Evolutionary conservation across 2,329 filamentous ascomycete species (phyloP).

Genomic region (Epichloe coenophiala): DNA sequence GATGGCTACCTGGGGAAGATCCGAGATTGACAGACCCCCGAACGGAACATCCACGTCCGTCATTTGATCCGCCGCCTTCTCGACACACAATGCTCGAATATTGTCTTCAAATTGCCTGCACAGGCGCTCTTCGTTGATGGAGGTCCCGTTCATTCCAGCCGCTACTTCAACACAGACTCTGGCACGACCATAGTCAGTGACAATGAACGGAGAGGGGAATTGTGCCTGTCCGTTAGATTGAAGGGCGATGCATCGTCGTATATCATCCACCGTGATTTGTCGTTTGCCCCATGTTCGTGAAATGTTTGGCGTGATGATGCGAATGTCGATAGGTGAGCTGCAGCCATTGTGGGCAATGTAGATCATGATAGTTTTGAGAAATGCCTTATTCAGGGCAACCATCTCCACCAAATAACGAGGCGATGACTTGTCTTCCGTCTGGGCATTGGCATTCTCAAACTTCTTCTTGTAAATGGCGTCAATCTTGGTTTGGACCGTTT

Average conservation of each 20-base stretch:
- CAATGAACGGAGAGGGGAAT: slow-evolving; percentile 24
- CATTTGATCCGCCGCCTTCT: slow-evolving; percentile 17
- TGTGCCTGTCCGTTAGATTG: slow-evolving; percentile 25
- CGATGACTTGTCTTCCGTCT: slow-evolving; percentile 19
- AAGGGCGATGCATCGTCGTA: slow-evolving; percentile 54
- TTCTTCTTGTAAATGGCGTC: slow-evolving; percentile 18
- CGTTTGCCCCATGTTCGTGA: slow-evolving; percentile 62
- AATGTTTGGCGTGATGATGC: slow-evolving; percentile 45
- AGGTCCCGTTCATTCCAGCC: slow-evolving; percentile 19
- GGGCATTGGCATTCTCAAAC: slow-evolving; percentile 18
- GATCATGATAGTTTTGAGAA: slow-evolving; percentile 54
- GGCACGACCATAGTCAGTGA: slow-evolving; percentile 38
- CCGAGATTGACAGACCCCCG: slow-evolving; percentile 35
- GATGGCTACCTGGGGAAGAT: slow-evolving; percentile 24
- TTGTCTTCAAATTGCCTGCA: slow-evolving; percentile 41
- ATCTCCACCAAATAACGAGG: slow-evolving; percentile 44
- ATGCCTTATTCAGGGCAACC: slow-evolving; percentile 49
- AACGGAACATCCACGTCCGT: slow-evolving; percentile 35
- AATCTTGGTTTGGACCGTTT: slow-evolving; percentile 21
- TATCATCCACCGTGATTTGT: slow-evolving; percentile 49
- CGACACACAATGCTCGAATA: slow-evolving; percentile 31
- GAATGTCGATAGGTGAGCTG: slow-evolving; percentile 48
- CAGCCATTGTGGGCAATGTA: slow-evolving; percentile 57
- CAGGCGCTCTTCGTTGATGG: slow-evolving; percentile 36
- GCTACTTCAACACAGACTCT: slow-evolving; percentile 47